Evolutionary conservation across 139 green algal species (phyloP), one percentile per base, ranked within the genome.

Genomic region (Auxenochlorella protothecoides): DNA sequence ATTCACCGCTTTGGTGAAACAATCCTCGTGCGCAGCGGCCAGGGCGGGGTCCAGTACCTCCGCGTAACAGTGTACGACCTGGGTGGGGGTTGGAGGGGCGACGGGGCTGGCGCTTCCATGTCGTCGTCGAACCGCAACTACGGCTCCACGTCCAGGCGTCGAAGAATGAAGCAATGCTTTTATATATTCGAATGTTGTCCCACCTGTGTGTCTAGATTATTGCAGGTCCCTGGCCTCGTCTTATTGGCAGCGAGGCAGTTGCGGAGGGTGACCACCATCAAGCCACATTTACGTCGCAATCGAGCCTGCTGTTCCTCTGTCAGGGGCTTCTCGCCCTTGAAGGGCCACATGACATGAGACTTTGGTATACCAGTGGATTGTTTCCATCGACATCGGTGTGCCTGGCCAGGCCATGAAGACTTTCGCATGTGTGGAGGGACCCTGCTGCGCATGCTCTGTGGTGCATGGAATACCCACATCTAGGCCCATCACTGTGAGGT

Each of bases 1-100:
- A 13, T 76, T 72, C 27, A 76, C 59, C 63, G 68, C 71, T 15
- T 52, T 16, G 8, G n/a, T 44, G 27, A 71, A 70, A 44, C 71
- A 76, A 8, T 2, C 8, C 5, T 59, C 9, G 51, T 76, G 59
- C 63, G 15, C 63, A 5, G 57, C 15, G 14, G 71, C 71, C 51
- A 57, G 55, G 27, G 72, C 27, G 55, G 60, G 63, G 5, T 10
- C 51, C 15, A 76, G 55, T 12, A 76, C 61, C 52, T 70, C 63
- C 6, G n/a, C 59, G 27, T 68, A 52, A 14, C 71, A 76, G 59
- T 76, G 59, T 3, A 74, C 52, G 10, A 74, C 69, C 63, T 74
- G 69, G 57, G 57, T 62, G 11, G 9, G 57, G 57, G 57, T 62
- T 62, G 57, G 57, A 11, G 9, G 11, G 57, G 57, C 9, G 9